phyloP scores from a whole-genome alignment of 2,329 filamentous ascomycete species.

The Trichoderma hamatum region DNA sequence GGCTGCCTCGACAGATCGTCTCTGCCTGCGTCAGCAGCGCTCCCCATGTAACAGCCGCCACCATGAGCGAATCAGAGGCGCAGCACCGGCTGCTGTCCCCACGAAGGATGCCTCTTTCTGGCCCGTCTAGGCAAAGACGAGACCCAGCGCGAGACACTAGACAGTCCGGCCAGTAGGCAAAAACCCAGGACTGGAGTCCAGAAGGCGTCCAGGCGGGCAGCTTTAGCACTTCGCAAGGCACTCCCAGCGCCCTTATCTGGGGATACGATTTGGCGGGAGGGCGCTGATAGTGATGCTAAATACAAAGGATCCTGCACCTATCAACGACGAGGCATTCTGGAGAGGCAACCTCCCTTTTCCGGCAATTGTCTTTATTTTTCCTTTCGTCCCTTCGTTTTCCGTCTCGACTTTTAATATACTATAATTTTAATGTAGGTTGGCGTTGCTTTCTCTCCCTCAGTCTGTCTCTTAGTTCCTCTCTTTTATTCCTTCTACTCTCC shows the following conservation, averaged over 20 bases:
- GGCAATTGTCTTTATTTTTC: neutral
- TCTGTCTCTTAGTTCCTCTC: neutral
- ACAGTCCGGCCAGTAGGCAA: constrained; percentile 10
- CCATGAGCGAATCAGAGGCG: constrained; percentile 37
- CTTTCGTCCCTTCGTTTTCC: neutral
- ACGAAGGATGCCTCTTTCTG: constrained; percentile 24
- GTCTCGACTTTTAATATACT: neutral
- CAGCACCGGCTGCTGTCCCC: neutral
- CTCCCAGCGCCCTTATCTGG: constrained; percentile 14
- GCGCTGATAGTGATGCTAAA: neutral
- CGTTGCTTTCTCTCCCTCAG: neutral
- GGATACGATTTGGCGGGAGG: neutral
- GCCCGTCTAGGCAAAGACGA: constrained; percentile 15
- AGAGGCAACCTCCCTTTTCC: constrained; percentile 21
- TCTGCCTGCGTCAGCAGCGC: constrained; percentile 36
- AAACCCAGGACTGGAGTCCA: constrained; percentile 1
- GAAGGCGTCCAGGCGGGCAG: constrained; percentile 8
- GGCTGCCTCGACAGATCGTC: constrained; percentile 29
- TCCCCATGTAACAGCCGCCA: constrained; percentile 37
- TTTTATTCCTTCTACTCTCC: neutral
- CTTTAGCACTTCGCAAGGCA: constrained; percentile 12
- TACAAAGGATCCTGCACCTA: constrained; percentile 1
- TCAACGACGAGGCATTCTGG: constrained; percentile 6
- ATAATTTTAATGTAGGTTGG: constrained; percentile 14
- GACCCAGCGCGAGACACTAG: constrained; percentile 19